These are phyloP conservation scores for Amanita molliuscula DNA, from an alignment of 768 basidiomycete species.

Conservation along the genomic window DNA sequence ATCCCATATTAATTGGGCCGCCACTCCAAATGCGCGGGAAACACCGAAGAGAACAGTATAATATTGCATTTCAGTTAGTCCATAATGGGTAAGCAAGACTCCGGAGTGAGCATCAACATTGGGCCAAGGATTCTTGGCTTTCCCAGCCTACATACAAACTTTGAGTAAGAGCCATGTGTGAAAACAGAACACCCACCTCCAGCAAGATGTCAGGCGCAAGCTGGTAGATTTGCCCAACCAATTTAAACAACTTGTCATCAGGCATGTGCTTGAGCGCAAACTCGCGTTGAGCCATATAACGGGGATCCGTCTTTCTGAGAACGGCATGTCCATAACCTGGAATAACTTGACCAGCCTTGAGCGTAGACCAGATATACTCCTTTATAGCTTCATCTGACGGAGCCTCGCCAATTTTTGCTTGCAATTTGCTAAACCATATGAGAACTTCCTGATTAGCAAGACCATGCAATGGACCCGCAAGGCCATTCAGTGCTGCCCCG, in stretches of 20 bases:
- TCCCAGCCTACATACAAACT: slow-evolving; percentile 55
- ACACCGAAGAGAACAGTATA: slow-evolving; percentile 98
- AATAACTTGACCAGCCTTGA: slow-evolving; percentile 89
- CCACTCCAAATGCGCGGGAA: slow-evolving; percentile 87
- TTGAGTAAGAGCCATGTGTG: slow-evolving; percentile 1
- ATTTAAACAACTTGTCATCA: slow-evolving; percentile 85
- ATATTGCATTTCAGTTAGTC: slow-evolving; percentile 85
- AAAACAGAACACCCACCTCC: slow-evolving; percentile 33
- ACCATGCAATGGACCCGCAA: slow-evolving; percentile 95
- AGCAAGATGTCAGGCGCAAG: slow-evolving; percentile 87
- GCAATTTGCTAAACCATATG: slow-evolving; percentile 92
- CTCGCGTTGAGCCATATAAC: slow-evolving; percentile 84
- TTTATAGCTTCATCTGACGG: slow-evolving; percentile 81
- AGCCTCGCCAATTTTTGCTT: slow-evolving; percentile 75
- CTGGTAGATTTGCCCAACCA: slow-evolving; percentile 82
- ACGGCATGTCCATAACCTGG: slow-evolving; percentile 90
- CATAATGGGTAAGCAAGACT: slow-evolving; percentile 78
- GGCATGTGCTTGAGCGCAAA: slow-evolving; percentile 83
- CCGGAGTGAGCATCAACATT: slow-evolving; percentile 98
- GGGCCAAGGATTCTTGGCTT: slow-evolving; percentile 92
- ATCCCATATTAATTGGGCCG: slow-evolving; percentile 88
- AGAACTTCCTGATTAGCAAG: slow-evolving; percentile 97
- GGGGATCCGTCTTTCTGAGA: slow-evolving; percentile 84
- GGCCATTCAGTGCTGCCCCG: slow-evolving; percentile 86
- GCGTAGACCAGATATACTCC: slow-evolving; percentile 91